These are phyloP conservation scores for Leccinum variicolor DNA, from an alignment of 768 basidiomycete genomes.

Conservation along the genomic window DNA sequence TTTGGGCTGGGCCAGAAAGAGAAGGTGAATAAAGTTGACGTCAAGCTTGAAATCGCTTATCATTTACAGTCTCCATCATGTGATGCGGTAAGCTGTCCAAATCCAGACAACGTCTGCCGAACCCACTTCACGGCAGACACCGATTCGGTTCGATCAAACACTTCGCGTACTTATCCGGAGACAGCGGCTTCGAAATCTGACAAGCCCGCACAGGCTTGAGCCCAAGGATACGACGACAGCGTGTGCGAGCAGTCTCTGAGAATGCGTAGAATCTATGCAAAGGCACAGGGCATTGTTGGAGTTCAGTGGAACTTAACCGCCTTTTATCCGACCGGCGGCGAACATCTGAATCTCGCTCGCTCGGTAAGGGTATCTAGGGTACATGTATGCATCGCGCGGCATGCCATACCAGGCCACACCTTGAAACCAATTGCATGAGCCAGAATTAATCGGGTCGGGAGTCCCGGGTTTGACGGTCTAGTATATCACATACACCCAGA, in stretches of 20 bases:
- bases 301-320: no score
- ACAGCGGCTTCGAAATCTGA: background rate
- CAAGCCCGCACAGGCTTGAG: background rate
- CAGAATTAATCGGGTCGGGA: background rate
- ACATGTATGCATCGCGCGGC: background rate
- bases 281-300: background rate
- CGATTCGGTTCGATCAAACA: conserved; percentile 16
- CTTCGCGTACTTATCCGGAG: conserved; percentile 11
- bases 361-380: background rate
- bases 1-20: background rate
- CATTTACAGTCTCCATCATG: conserved; percentile 7
- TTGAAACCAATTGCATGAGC: background rate
- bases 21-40: conserved; percentile 18
- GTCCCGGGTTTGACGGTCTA: background rate
- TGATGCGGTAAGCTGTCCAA: conserved; percentile 8
- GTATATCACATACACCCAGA: background rate
- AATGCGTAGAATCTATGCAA: background rate
- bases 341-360: background rate
- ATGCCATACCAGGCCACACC: no score
- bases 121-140: conserved; percentile 6
- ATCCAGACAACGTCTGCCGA: background rate
- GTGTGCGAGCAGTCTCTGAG: background rate
- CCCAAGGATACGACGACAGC: background rate
- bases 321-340: background rate
- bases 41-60: conserved; percentile 15